Evolutionary conservation across 1,284 basidiomycete genomes (phyloP), one percentile per base, ranked within the genome.

Genomic region (Wallemia hederae): DNA sequence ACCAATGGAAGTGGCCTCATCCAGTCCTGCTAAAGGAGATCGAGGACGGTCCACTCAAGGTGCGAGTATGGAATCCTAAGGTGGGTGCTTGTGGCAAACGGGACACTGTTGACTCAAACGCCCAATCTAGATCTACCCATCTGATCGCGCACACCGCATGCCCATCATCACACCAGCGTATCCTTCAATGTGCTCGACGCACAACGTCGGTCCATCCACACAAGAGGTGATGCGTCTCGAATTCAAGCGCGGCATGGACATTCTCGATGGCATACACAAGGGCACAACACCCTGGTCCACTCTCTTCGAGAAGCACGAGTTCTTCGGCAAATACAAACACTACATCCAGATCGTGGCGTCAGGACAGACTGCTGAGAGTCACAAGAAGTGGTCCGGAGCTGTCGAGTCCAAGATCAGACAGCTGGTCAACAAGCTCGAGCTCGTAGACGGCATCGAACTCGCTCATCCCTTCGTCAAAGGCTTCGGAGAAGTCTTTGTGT

Each of bases 151-250:
- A 31, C 94, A 99, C 73, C 80, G 89, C 63, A 98, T 98, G 94
- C 94, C 94, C n/a, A 97, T 99, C 69, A 98, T 99, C 67, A 98
- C 94, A 0, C 94, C 94, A 2, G 91, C 94, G 24, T 99, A 97
- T 72, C 94, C 94, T 39, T 85, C 91, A n/a, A 99, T 99, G 92
- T 98, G 92, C 70, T 82, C 92, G 29, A 98, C 94, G 17, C 94
- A 99, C 73, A 98, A 98, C 68, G 90, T 98, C 62, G 90, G 88
- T 55, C 79, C 81, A 49, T 96, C 90, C 15, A 98, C 92, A 1
- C 88, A 96, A 73, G 83, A 84, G 74, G 86, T 99, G 64, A 91
- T 97, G 77, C 92, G 86, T 1, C 83, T 87, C 66, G 94, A 98
- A 69, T 92, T 97, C 71, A 85, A 89, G 73, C 80, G 85, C 75